Evolutionary conservation across 257 asterid genomes (phyloP).

Genomic region (Solanum lycopersicoides): DNA sequence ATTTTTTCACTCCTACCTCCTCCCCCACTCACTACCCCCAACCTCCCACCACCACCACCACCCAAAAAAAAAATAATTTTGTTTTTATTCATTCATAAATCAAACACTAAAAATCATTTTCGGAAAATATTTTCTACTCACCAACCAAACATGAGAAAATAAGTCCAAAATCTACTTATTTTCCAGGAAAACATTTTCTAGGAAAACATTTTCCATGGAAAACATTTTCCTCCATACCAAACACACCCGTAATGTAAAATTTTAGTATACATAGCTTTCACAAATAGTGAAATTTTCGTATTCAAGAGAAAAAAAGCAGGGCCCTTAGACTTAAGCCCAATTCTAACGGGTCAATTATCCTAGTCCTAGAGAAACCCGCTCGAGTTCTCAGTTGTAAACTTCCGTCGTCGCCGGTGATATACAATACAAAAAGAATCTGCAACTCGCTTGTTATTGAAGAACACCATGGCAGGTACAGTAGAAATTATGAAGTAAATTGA

Average conservation of each 20-base stretch:
- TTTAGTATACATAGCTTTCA: not conserved
- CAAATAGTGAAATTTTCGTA: not conserved
- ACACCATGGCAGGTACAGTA: conserved; percentile 16
- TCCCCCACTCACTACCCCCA: too few relatives aligned
- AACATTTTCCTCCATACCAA: too few relatives aligned
- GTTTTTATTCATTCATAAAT: too few relatives aligned
- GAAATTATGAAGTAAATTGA: not conserved
- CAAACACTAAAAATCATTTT: too few relatives aligned
- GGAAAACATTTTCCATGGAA: too few relatives aligned
- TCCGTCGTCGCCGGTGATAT: not conserved
- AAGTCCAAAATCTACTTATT: too few relatives aligned
- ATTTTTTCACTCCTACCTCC: too few relatives aligned
- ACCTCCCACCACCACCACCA: too few relatives aligned
- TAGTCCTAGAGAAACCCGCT: not conserved
- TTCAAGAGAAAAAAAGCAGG: not conserved
- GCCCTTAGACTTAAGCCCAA: not conserved
- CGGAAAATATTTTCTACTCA: too few relatives aligned
- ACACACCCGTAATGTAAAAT: not conserved
- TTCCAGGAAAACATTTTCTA: too few relatives aligned
- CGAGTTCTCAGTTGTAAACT: not conserved
- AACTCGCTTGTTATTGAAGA: not conserved
- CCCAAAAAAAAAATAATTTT: too few relatives aligned
- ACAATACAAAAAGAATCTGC: not conserved
- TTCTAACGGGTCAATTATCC: not conserved
- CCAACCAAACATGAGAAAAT: too few relatives aligned